Evolutionary conservation across 805 yeast genomes (phyloP).

Genomic region (Saccharomycopsis fodiens): DNA sequence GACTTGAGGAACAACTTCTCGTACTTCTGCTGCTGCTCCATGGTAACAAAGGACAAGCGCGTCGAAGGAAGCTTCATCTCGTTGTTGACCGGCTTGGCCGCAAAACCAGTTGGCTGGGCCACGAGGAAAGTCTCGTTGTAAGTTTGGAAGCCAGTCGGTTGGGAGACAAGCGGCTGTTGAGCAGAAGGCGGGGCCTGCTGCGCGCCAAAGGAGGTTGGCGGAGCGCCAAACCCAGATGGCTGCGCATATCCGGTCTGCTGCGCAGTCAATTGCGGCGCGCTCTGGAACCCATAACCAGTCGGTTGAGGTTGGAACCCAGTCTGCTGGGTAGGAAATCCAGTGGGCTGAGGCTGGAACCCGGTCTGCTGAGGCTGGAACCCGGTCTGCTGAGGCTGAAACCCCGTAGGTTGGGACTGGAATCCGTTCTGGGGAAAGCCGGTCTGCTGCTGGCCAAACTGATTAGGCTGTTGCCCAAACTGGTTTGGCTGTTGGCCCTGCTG

Average conservation of each 20-base stretch:
- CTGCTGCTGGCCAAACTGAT: conserved; percentile 21
- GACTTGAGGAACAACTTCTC: conserved; percentile 78
- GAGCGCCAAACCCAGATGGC: conserved; percentile 22
- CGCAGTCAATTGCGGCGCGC: conserved; percentile 24
- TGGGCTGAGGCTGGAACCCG: conserved; percentile 7
- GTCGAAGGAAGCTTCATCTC: conserved; percentile 64
- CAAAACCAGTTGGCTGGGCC: conserved; percentile 36
- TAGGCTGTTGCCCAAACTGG: conserved; percentile 7
- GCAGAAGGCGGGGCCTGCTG: conserved; percentile 24
- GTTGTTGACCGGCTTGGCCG: conserved; percentile 41
- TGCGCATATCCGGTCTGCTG: conserved; percentile 28
- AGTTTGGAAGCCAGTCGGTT: conserved; percentile 26
- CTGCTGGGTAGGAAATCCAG: conserved; percentile 2
- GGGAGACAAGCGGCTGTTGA: conserved; percentile 24
- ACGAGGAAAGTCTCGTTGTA: conserved; percentile 24
- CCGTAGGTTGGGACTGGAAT: conserved; percentile 22
- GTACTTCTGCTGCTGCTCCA: conserved; percentile 78
- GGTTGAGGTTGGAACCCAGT: conserved; percentile 12
- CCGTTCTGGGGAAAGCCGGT: conserved; percentile 25
- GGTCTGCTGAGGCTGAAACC: conserved; percentile 20
- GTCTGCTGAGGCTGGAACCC: conserved; percentile 20
- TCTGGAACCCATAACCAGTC: conserved; percentile 25
- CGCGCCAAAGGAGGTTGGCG: conserved; percentile 17
- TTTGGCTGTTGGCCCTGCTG: conserved; percentile 13
- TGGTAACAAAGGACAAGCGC: conserved; percentile 77